phyloP scores from a whole-genome alignment of 306 rosid species.

The Ziziphus jujuba region DNA sequence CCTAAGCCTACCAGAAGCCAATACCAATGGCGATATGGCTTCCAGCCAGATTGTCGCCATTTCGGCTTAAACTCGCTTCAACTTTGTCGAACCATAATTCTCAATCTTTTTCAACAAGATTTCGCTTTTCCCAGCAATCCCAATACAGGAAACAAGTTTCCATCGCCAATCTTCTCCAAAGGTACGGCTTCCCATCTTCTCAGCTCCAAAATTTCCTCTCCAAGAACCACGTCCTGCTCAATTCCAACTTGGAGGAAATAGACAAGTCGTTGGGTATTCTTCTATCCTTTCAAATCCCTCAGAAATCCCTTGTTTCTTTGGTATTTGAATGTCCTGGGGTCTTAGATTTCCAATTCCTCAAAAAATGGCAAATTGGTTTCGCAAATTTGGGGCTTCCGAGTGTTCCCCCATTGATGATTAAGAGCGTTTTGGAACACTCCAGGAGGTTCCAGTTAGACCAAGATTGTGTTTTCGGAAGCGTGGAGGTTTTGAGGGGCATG shows the following conservation, averaged over 20 bases:
- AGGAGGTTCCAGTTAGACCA: conserved; percentile 51
- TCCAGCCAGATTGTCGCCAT: neutral
- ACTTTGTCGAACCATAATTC: neutral
- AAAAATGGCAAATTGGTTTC: conserved; percentile 47
- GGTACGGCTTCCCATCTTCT: conserved; percentile 67
- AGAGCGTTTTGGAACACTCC: conserved; percentile 48
- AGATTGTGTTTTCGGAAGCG: conserved; percentile 9
- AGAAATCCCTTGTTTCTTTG: conserved; percentile 48
- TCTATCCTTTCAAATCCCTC: conserved; percentile 53
- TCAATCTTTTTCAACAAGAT: conserved; percentile 20
- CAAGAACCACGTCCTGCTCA: conserved; percentile 40
- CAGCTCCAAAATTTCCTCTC: conserved; percentile 41
- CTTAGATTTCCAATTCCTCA: conserved; percentile 51
- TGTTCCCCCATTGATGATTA: conserved; percentile 42
- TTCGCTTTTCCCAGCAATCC: conserved; percentile 30
- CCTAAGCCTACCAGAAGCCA: neutral
- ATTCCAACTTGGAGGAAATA: conserved; percentile 33
- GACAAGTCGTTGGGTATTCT: conserved; percentile 51
- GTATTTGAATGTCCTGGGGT: conserved; percentile 54
- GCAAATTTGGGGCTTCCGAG: conserved; percentile 26
- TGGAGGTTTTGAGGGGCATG: conserved; percentile 42
- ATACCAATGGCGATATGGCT: neutral
- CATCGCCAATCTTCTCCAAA: conserved; percentile 51
- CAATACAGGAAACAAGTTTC: conserved; percentile 51
- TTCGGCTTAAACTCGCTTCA: neutral